phyloP scores from a whole-genome alignment of 73 alveolate genomes.

The Tetrahymena borealis region DNA sequence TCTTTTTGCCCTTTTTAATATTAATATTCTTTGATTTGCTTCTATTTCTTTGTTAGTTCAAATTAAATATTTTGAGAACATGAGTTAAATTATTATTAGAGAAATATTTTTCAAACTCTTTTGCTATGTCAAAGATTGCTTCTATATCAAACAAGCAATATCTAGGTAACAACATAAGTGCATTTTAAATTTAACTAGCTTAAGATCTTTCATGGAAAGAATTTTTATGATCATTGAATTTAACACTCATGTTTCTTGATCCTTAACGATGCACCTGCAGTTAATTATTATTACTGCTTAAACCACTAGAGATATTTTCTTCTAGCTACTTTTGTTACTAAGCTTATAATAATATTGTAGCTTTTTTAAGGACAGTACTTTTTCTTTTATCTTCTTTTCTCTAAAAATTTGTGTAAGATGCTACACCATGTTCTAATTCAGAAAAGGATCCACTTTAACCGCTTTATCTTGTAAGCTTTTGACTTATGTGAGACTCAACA shows the following conservation, averaged over 20 bases:
- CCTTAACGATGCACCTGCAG: not conserved
- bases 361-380: not conserved
- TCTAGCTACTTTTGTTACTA: no score
- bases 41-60: not conserved
- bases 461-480: not conserved
- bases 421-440: not conserved
- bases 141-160: not conserved
- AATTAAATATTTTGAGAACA: not conserved
- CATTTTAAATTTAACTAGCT: not conserved
- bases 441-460: not conserved
- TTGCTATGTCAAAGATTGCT: not conserved
- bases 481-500: not conserved
- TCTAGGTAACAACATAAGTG: not conserved
- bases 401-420: not conserved
- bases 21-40: not conserved
- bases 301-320: not conserved
- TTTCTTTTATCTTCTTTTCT: not conserved
- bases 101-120: not conserved
- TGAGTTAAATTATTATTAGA: not conserved
- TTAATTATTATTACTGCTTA: not conserved
- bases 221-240: not conserved
- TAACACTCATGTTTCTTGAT: not conserved
- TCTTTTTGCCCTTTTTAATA: not conserved
- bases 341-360: not conserved
- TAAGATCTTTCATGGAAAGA: not conserved